phyloP scores from a whole-genome alignment of 2,329 filamentous ascomycete genomes.

The Aspergillus felis region DNA sequence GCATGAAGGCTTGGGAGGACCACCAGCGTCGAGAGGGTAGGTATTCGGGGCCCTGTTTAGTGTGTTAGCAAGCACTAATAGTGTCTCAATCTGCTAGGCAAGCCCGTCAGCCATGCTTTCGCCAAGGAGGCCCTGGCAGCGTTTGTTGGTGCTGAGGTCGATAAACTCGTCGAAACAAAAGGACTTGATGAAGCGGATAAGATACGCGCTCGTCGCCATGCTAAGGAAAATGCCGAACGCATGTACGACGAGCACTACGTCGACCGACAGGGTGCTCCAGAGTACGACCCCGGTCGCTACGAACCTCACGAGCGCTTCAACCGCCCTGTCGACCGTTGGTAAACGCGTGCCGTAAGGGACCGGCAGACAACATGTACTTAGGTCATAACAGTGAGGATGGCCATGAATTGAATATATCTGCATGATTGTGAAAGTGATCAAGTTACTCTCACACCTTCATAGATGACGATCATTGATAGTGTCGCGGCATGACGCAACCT shows the following conservation, averaged over 20 bases:
- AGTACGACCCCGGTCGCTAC: constrained; percentile 51
- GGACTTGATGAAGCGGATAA: constrained; percentile 58
- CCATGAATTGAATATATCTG: neutral
- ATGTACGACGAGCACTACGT: constrained; percentile 64
- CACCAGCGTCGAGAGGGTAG: constrained; percentile 65
- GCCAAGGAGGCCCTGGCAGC: constrained; percentile 75
- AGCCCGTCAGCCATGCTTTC: constrained; percentile 66
- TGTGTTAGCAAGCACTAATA: neutral
- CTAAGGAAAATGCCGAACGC: constrained; percentile 54
- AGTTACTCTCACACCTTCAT: neutral
- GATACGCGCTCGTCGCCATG: constrained; percentile 57
- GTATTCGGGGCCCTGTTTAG: constrained; percentile 12
- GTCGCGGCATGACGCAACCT: neutral
- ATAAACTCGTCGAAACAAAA: constrained; percentile 70
- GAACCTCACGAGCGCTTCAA: constrained; percentile 27
- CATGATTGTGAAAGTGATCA: neutral
- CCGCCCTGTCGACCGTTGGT: constrained; percentile 19
- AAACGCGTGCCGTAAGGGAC: constrained; percentile 3
- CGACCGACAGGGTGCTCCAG: constrained; percentile 37
- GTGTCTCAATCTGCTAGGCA: constrained; percentile 46
- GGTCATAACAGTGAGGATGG: neutral
- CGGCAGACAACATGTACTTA: neutral
- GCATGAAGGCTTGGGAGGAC: constrained; percentile 77
- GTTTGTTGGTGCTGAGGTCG: constrained; percentile 69
- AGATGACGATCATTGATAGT: neutral